A percentile compares a stretch with the other conserved stretches of the same genome.
phyloP scores from a whole-genome alignment of 805 yeast species.

The Saccharomycopsis malanga region DNA sequence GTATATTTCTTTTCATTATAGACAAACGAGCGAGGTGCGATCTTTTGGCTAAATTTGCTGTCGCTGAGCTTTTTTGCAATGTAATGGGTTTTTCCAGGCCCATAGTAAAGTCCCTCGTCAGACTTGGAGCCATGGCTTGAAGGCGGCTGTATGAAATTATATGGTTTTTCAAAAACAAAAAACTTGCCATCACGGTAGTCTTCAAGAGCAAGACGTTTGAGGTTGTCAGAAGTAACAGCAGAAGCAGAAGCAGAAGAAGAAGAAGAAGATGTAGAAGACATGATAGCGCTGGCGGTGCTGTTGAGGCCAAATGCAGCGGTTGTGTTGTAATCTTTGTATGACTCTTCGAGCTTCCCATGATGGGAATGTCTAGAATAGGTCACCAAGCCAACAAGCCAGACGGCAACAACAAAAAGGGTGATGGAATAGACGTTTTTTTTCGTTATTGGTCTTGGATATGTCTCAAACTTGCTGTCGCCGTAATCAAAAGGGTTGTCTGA shows the following conservation, averaged over 20 bases:
- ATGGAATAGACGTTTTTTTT: constrained; percentile 6
- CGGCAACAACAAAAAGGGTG: constrained; percentile 20
- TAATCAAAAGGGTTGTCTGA: not conserved
- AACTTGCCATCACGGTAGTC: constrained; percentile 29
- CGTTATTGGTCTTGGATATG: constrained; percentile 16
- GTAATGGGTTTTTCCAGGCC: constrained; percentile 21
- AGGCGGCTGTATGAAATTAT: constrained; percentile 26
- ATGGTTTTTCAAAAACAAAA: constrained; percentile 25
- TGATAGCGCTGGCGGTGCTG: not conserved
- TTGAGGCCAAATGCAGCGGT: constrained; percentile 9
- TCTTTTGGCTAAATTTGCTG: constrained; percentile 20
- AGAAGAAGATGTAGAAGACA: not conserved
- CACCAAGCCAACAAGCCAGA: constrained; percentile 27
- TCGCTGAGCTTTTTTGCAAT: constrained; percentile 31
- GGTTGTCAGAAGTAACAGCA: not conserved
- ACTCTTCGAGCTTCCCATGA: constrained; percentile 22
- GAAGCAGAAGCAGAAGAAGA: constrained; percentile 3
- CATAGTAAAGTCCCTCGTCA: constrained; percentile 41
- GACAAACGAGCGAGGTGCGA: constrained; percentile 31
- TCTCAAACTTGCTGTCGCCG: constrained; percentile 3
- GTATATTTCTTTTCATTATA: constrained; percentile 35
- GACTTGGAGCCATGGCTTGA: constrained; percentile 23
- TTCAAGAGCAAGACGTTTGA: constrained; percentile 25
- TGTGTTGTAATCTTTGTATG: constrained; percentile 18
- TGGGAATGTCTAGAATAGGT: constrained; percentile 23